Evolutionary conservation across 2,329 filamentous ascomycete species (phyloP).

Genomic region (Zymoseptoria pseudotritici): DNA sequence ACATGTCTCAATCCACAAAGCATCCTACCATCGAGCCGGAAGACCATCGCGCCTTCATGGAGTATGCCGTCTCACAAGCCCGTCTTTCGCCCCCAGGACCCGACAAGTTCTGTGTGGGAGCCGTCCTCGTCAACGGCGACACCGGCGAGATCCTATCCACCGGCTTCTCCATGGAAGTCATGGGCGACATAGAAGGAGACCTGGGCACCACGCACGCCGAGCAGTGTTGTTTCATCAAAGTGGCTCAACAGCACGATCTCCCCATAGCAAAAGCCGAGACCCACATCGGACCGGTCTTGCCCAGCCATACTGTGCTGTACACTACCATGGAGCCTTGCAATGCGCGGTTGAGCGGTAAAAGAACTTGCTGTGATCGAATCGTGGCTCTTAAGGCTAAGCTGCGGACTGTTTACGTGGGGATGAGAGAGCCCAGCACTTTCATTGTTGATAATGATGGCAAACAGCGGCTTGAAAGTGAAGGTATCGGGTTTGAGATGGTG

Average conservation of each 20-base stretch:
- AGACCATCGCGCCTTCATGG: conserved; percentile 2
- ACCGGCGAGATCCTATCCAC: conserved; percentile 3
- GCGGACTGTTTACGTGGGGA: too few species aligned
- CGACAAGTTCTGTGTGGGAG: conserved; percentile 1
- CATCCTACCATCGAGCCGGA: not conserved
- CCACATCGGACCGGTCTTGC: not conserved
- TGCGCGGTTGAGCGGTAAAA: too few species aligned
- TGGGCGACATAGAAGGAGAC: not conserved
- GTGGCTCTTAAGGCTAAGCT: too few species aligned
- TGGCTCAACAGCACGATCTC: not conserved
- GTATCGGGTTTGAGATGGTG: too few species aligned
- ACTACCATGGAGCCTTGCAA: not conserved
- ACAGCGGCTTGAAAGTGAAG: too few species aligned
- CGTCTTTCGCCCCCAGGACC: not conserved
- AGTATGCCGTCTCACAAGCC: not conserved
- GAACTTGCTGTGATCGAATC: too few species aligned
- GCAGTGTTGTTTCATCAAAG: conserved; percentile 5
- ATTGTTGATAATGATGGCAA: too few species aligned
- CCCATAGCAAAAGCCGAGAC: not conserved
- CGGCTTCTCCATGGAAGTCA: conserved; percentile 1
- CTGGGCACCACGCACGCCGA: conserved; percentile 4
- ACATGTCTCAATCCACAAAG: too few species aligned
- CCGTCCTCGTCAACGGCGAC: not conserved
- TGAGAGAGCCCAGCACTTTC: too few species aligned
- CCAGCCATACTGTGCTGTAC: not conserved